Evolutionary conservation across 257 asterid species (phyloP), one percentile per base, ranked within the genome.

Genomic region (Fraxinus anomala): DNA sequence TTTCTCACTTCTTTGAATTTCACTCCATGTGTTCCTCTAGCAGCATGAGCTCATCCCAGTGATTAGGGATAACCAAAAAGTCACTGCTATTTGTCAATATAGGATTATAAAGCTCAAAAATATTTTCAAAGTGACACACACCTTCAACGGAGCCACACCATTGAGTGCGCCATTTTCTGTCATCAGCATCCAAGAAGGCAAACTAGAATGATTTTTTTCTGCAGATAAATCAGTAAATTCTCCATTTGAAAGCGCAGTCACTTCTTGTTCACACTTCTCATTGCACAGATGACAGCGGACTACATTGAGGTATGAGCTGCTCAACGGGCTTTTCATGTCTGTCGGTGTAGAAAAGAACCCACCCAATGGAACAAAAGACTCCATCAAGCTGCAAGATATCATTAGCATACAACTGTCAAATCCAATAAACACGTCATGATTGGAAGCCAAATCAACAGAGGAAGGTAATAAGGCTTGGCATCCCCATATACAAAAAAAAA

Each of bases 291-390:
- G 87, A 72, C 96, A 89, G 28, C 94, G 89, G 68, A 77, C 77
- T 10, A 61, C 82, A 44, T 61, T 77, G 21, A 76, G 88, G 80
- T 82, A 71, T 19, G 85, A 75, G 72, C 82, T 82, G 84, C 88
- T 82, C 63, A 79, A 77, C 54, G 89, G 79, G 59, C 82, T 87
- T 61, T 83, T 87, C 13, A 83, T 77, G 78, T 91, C 97, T 16
- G 88, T 80, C 74, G 94, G 91, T 73, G 86, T 73, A 31, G 98
- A 87, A 89, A 95, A 95, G 88, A 95, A 89, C 51, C 99, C 99
- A 66, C 98, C 98, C 86, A 93, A 76, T 12, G 99, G 99, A 82
- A 95, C 97, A 86, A 95, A 95, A 68, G 97, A 93, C 82, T 90
- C 99, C 97, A 93, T 93, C 91, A 95, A 93, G 83, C 99, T 93